phyloP scores from a whole-genome alignment of 2,329 filamentous ascomycete species.

The Nothomitra cinnamomea region DNA sequence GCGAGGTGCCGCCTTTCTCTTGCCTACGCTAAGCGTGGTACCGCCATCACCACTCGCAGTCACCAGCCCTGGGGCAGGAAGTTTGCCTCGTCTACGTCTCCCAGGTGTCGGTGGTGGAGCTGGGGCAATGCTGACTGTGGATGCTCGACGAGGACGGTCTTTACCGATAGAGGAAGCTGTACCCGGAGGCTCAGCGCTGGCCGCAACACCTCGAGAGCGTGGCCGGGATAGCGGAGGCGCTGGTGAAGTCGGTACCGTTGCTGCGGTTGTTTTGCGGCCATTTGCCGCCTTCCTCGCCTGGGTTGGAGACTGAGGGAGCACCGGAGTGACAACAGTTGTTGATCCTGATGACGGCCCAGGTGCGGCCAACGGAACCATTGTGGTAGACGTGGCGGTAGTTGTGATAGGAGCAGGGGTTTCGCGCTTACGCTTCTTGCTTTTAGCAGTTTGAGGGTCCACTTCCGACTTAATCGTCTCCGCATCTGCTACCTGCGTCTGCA shows the following conservation, averaged over 20 bases:
- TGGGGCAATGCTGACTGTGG: constrained; percentile 4
- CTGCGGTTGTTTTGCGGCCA: constrained; percentile 9
- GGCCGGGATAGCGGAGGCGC: constrained; percentile 1
- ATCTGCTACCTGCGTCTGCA: constrained; percentile 5
- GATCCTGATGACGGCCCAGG: constrained; percentile 14
- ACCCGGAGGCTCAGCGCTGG: constrained; percentile 28
- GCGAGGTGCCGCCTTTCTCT: constrained; percentile 49
- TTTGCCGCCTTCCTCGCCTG: constrained; percentile 5
- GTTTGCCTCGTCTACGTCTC: constrained; percentile 38
- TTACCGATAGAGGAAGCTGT: constrained; percentile 8
- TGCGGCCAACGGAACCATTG: constrained; percentile 8
- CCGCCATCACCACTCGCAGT: constrained; percentile 41
- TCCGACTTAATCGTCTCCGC: constrained; percentile 7
- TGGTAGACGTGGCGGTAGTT: constrained; percentile 7
- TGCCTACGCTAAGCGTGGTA: constrained; percentile 51
- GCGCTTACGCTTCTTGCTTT: constrained; percentile 2
- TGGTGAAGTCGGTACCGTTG: constrained; percentile 2
- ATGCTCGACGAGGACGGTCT: constrained; percentile 5
- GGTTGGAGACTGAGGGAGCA: constrained; percentile 10
- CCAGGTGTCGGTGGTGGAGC: background rate
- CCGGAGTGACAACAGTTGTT: constrained; percentile 10
- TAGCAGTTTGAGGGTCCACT: constrained; percentile 1
- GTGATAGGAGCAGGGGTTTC: constrained; percentile 4
- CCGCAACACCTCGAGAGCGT: constrained; percentile 18
- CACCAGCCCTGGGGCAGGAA: constrained; percentile 56